These are phyloP conservation scores for Cyclocybe cylindracea DNA, from an alignment of 768 basidiomycete genomes.

Conservation along the genomic window DNA sequence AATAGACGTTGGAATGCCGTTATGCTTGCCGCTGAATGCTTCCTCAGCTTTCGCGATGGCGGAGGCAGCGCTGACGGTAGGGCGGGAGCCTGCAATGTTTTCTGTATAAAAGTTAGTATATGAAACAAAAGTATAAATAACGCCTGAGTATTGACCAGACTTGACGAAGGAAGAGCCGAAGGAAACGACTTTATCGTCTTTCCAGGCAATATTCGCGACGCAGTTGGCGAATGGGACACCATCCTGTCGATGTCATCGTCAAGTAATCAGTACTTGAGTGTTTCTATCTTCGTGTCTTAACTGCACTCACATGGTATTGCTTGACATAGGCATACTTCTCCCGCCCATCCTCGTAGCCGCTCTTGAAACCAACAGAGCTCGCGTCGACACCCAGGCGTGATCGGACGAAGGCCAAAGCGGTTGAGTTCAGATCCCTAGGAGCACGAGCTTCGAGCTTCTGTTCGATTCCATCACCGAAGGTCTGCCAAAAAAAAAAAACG, in stretches of 20 bases:
- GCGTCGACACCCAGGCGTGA: constrained; percentile 21
- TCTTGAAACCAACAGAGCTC: constrained; percentile 10
- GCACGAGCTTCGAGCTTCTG: constrained; percentile 13
- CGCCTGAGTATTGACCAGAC: constrained; percentile 18
- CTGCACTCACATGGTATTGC: constrained; percentile 15
- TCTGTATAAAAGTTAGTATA: constrained; percentile 23
- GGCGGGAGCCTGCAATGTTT: constrained; percentile 27
- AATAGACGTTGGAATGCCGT: neutral
- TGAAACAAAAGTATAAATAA: constrained; percentile 21
- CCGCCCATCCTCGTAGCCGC: constrained; percentile 11
- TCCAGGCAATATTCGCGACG: constrained; percentile 36
- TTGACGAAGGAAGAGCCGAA: constrained; percentile 32
- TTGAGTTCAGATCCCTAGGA: constrained; percentile 15
- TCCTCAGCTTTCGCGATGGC: constrained; percentile 52
- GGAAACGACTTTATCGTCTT: constrained; percentile 27
- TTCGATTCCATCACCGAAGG: constrained; percentile 25
- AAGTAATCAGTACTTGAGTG: neutral
- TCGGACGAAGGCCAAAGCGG: constrained; percentile 22
- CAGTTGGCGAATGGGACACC: constrained; percentile 19
- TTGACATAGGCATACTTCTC: constrained; percentile 17
- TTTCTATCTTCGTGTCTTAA: neutral
- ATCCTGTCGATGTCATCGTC: constrained; percentile 1
- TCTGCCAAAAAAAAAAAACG: constrained; percentile 13
- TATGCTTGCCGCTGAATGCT: constrained; percentile 45
- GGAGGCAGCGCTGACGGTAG: constrained; percentile 21